Evolutionary conservation across 768 basidiomycete species (phyloP).

Genomic region (Daedaleopsis sinensis): DNA sequence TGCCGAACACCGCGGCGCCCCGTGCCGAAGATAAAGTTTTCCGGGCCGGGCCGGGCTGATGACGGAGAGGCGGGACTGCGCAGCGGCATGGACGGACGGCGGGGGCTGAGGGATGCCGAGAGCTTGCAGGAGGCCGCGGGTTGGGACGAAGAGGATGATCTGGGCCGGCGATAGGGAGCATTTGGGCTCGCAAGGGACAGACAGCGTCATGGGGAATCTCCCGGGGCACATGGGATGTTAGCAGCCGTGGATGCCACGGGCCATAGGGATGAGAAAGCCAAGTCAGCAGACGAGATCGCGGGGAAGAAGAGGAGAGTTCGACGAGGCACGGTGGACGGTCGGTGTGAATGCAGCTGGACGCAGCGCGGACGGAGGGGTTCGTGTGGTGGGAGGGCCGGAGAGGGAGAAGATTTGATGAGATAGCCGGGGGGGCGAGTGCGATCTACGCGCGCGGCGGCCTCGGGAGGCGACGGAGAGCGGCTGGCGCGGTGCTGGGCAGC

Average conservation of each 20-base stretch:
- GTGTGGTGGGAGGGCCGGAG: neutral
- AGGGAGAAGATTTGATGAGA: constrained; percentile 18
- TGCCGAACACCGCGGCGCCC: constrained; percentile 12
- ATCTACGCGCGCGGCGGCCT: constrained; percentile 1
- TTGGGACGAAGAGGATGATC: neutral
- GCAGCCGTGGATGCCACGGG: constrained; percentile 1
- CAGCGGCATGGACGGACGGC: neutral
- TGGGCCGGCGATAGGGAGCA: constrained; percentile 14
- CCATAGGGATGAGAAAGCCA: constrained; percentile 18
- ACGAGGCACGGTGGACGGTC: constrained; percentile 21
- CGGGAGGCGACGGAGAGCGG: neutral
- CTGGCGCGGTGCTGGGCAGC: neutral
- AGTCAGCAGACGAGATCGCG: constrained; percentile 21
- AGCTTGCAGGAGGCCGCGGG: constrained; percentile 1
- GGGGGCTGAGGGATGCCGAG: neutral
- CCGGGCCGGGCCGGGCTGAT: neutral
- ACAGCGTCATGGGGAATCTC: constrained; percentile 15
- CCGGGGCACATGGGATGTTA: constrained; percentile 4
- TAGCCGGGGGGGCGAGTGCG: constrained; percentile 3
- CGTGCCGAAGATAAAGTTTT: constrained; percentile 15
- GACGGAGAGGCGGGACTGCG: neutral
- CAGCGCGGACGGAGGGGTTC: neutral
- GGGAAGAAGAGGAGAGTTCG: constrained; percentile 5
- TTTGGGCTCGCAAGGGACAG: neutral
- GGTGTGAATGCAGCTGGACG: constrained; percentile 14